Base-by-base conservation (phyloP, 169 alveolate genomes). In the Plasmodium relictum region DNA sequence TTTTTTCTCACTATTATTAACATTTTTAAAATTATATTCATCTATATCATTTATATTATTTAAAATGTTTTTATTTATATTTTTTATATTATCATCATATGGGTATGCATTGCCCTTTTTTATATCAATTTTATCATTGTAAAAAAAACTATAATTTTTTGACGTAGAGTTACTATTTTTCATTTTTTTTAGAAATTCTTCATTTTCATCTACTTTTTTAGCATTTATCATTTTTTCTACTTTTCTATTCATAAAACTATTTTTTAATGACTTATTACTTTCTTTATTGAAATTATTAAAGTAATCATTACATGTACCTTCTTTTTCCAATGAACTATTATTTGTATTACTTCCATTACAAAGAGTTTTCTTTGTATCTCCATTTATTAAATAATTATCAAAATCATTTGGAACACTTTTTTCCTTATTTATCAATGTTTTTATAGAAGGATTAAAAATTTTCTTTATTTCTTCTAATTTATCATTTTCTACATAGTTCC, bases 11-110 rank as follows among this genome's bases (percentile, higher is more conserved):
- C 24, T 39, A 18, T 73, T 42, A 26, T 58, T 58, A 12, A 18
- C 72, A 12, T 44, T 12, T n/a, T 61, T 63, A 58, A 86, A 88
- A 56, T 92, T 80, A 63, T 88, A 83, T 6, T 74, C 65, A 22
- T 80, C 85, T 20, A 48, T 12, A 18, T 66, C 56, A 14, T 58
- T 8, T 20, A 12, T 3, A 14, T 10, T 42, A 9, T 88, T 88
- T 8, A 24, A 26, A 24, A 37, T 70, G 45, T 39, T 4, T 1
- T 6, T 50, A 2, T 66, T 20, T 9, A 2, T 22, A 18, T 37
- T 45, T 66, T 14, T 24, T 66, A 4, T 39, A 7, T 44, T 18
- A 20, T 26, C 65, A 6, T 22, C 26, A 20, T 68, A 18, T 9
- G 20, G 18, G 14, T 54, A 12, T 54, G 6, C 20, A 6, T 54